Percentiles rank a stretch among this genome's conserved stretches.
Evolutionary conservation across 192 early-diverging fungal species (phyloP).

Genomic region (Podila minutissima): DNA sequence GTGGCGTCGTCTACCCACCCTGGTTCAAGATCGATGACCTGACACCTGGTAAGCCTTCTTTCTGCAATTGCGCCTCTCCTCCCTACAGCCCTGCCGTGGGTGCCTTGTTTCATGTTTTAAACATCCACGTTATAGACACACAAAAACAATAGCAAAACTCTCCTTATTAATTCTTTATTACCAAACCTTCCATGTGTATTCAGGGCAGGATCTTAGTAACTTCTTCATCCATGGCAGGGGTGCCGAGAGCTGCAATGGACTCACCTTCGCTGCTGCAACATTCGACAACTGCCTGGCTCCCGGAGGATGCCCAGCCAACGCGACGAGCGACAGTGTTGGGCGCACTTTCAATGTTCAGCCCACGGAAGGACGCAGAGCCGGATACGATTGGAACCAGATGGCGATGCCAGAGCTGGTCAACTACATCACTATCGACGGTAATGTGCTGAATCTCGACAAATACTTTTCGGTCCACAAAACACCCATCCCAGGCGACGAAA

Average conservation of each 20-base stretch:
- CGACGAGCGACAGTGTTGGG: not conserved
- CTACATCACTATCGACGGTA: slow-evolving; percentile 70
- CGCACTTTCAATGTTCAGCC: not conserved
- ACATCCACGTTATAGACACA: too few species aligned
- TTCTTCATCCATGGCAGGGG: slow-evolving; percentile 46
- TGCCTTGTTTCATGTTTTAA: not conserved
- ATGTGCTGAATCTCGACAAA: slow-evolving; percentile 66
- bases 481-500: slow-evolving; percentile 50
- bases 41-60: slow-evolving; percentile 30
- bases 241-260: slow-evolving; percentile 27
- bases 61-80: not conserved
- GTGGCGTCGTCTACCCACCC: slow-evolving; percentile 4
- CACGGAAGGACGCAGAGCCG: slow-evolving; percentile 33
- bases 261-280: slow-evolving; percentile 48
- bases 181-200: not conserved
- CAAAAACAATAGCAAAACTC: too few species aligned
- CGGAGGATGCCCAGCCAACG: slow-evolving; percentile 22
- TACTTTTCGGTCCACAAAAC: slow-evolving; percentile 59
- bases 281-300: slow-evolving; percentile 55
- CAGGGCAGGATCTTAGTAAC: slow-evolving; percentile 61
- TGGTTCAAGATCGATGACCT: slow-evolving; percentile 27
- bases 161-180: too few species aligned
- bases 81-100: not conserved
- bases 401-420: slow-evolving; percentile 43
- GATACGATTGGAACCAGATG: slow-evolving; percentile 67